Evolutionary conservation across 441 rosid genomes (phyloP).

Genomic region (Syzygium syzygioides): DNA sequence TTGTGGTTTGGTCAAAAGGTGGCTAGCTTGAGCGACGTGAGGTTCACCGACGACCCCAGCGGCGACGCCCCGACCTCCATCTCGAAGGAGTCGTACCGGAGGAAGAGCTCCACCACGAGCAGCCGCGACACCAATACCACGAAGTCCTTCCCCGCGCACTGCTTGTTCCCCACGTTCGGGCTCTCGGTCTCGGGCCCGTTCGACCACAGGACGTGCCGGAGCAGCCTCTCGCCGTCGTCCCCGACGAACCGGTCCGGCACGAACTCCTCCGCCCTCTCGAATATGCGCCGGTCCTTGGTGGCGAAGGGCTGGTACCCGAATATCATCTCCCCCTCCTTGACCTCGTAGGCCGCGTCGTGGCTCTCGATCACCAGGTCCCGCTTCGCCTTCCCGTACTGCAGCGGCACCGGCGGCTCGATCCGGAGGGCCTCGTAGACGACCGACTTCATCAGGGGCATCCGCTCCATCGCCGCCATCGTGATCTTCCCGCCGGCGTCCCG

Average conservation of each 20-base stretch:
- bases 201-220: slow-evolving; percentile 72
- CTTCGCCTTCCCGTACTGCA: slow-evolving; percentile 55
- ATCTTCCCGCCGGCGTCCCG: slow-evolving; percentile 43
- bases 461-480: slow-evolving; percentile 55
- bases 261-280: slow-evolving; percentile 52
- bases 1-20: slow-evolving; percentile 22
- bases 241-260: slow-evolving; percentile 72
- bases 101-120: slow-evolving; percentile 55
- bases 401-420: slow-evolving; percentile 64
- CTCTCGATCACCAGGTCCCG: slow-evolving; percentile 51
- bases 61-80: slow-evolving; percentile 40
- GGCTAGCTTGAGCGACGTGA: slow-evolving; percentile 54
- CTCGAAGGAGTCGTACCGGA: slow-evolving; percentile 74
- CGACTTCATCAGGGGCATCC: slow-evolving; percentile 63
- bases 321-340: slow-evolving; percentile 59
- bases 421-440: slow-evolving; percentile 59
- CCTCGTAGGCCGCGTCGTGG: slow-evolving; percentile 57
- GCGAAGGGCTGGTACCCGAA: slow-evolving; percentile 74
- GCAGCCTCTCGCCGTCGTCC: slow-evolving; percentile 52
- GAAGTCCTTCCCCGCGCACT: slow-evolving; percentile 83
- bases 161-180: slow-evolving; percentile 57
- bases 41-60: slow-evolving; percentile 44
- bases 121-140: slow-evolving; percentile 55
- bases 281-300: slow-evolving; percentile 56
- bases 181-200: slow-evolving; percentile 72